Base-by-base conservation (phyloP, 1,284 basidiomycete species). In the Cutaneotrichosporon spelunceum region DNA sequence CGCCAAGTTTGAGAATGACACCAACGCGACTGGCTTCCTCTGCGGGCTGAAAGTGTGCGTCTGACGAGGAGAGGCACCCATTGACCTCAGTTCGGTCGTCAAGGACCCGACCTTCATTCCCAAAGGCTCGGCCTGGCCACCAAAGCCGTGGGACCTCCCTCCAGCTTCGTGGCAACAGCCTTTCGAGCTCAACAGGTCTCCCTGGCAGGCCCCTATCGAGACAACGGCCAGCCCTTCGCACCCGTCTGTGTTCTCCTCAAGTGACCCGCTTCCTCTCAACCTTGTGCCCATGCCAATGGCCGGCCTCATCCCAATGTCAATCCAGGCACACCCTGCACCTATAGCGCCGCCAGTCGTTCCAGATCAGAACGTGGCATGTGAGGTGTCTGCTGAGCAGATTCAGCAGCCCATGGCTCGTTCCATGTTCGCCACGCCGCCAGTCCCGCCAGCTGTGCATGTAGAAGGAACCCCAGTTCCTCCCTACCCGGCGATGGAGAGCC, bases 1-100 rank as follows among this genome's bases (percentile, higher is more conserved):
- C 4, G 83, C 84, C 21, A 78, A 82, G 23, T 89, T 89, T 2
- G 90, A 93, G 71, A 84, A 86, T 53, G 86, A 68, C 1, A 73
- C 72, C 44, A 70, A 64, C 7, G 57, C 64, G 21, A 53, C 47
- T 0, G 64, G 65, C 24, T 34, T 61, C 16, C 49, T 77, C 24
- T 66, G 68, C 27, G 74, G 73, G 14, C 74, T 71, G 72, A 66
- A 72, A 59, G 60, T 77, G 75, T 77, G 59, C 68, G 74, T 68
- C 0, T 6, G 2, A 3, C 7, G 13, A n/a, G 0, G 13, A 3
- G 4, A 16, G 13, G n/a, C 8, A 19, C 11, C 27, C 9, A 44
- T 39, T 65, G 45, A 61, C 56, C 5, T 6, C 39, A 65, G 64
- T 19, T 52, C 62, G 26, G 53, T 60, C n/a, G 48, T 52, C 42